Base-by-base conservation (phyloP, 331 rosid genomes). In the Stylosanthes scabra region DNA sequence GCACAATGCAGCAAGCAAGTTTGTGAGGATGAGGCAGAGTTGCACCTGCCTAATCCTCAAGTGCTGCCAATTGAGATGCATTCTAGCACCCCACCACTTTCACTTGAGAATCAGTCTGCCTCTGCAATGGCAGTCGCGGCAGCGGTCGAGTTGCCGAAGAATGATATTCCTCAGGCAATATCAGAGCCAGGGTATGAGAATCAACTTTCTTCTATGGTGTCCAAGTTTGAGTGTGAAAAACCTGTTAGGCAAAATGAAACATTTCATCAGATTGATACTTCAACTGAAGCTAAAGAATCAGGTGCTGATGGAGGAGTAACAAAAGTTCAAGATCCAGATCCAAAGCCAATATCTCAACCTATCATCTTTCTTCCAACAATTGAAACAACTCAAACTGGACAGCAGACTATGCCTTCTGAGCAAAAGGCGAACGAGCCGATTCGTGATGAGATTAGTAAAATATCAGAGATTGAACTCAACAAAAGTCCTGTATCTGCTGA, bases 1-100 rank as follows among this genome's bases (percentile, higher is more conserved):
- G 83, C 63, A 25, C 83, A 83, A 75, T 75, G 65, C 73, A 58
- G 40, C 70, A 80, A 71, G 78, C 85, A 71, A 59, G 47, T 84
- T 70, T 62, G 16, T 66, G 78, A 72, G 62, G 77, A 58, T 63
- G 78, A 70, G 65, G 75, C 59, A n/a, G 70, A 82, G 9, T 57
- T 11, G 56, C 81, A 52, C 13, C 62, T 45, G 56, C 84, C 83
- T 58, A 20, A 72, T n/a, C 62, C 80, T 71, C 89, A 71, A 50
- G 45, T 65, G 57, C 72, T 47, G 25, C 75, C 83, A n/a, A 57
- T 78, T 20, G 62, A 63, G 70, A 59, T 62, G 25, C 76, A 59
- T 68, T 62, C 72, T 56, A 75, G 63, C 59, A 68, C 54, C 69
- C 57, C 74, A 60, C 57, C 74, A 60, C 59, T 63, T 50, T 20